Base-by-base conservation (phyloP, 768 basidiomycete genomes). In the Boletus rufocinnamomeus region DNA sequence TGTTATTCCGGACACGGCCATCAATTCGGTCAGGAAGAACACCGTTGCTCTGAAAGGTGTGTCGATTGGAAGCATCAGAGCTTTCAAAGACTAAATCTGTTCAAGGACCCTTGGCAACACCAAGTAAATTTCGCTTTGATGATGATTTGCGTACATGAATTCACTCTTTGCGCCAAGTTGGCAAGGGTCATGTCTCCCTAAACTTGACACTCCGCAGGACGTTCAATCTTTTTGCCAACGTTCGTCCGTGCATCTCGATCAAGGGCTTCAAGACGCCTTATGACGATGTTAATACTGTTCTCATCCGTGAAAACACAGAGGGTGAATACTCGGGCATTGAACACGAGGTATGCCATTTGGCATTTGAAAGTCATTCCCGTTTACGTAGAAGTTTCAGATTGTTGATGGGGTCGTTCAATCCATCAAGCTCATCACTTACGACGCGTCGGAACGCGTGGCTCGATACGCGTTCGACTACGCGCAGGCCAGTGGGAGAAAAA, bases 291-390 rank as follows among this genome's bases (percentile, higher is more conserved):
- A 91, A 99, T 80, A 95, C 93, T 27, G 95, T 98, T 52, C 80
- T 99, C 65, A 99, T 99, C 73, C 93, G 97, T 71, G 97, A 99
- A 80, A 99, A 99, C 76, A 99, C 97, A 10, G 97, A 99, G 77
- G 97, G 97, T 74, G 97, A 99, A 75, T 99, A 99, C 77, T 98
- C 95, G 59, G 97, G 97, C 66, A 98, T 99, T 66, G 97, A 99
- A 76, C 97, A 99, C 75, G 95, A 98, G 85, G 95, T 94, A 59
- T 13, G 76, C 8, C 54, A 35, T 54, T 46, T 55, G 34, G 41
- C 47, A 50, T 41, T 37, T 35, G 57, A 51, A 54, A 41, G 43
- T 8, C 32, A 50, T 28, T 43, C n/a, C 30, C 28, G 27, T 59
- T 73, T 63, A 61, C 53, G 61, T 55, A 48, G 48, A 48, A 13